Percentiles rank a stretch among this genome's conserved stretches.
These are phyloP conservation scores for Metschnikowia rubicola DNA, from an alignment of 805 yeast genomes.

Conservation along the genomic window DNA sequence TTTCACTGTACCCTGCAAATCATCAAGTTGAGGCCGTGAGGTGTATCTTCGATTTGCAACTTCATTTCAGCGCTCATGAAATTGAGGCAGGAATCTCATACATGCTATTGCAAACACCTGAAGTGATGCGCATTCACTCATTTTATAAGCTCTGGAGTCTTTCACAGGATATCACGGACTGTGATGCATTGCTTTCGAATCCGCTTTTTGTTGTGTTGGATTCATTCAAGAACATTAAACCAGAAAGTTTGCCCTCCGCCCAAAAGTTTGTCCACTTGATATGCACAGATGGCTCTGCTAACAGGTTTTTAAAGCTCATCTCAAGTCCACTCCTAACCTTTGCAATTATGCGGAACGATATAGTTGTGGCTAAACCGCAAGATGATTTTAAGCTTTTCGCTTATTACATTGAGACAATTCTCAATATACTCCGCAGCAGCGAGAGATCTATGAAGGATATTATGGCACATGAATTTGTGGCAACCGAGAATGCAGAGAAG, in stretches of 20 bases:
- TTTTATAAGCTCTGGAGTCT: conserved; percentile 75
- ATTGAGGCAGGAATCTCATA: conserved; percentile 73
- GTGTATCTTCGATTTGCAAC: conserved; percentile 58
- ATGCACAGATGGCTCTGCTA: conserved; percentile 51
- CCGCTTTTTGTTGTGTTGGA: conserved; percentile 72
- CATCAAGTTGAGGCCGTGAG: conserved; percentile 71
- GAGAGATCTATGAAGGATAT: conserved; percentile 41
- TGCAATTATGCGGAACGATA: conserved; percentile 30
- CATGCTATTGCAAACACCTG: conserved; percentile 42
- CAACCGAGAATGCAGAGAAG: conserved; percentile 45
- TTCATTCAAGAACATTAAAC: conserved; percentile 16
- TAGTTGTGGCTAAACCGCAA: conserved; percentile 27
- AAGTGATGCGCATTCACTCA: conserved; percentile 40
- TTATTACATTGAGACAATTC: conserved; percentile 56
- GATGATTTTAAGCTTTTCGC: conserved; percentile 65
- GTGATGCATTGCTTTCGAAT: conserved; percentile 48
- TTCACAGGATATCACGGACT: conserved; percentile 48
- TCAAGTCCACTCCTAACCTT: conserved; percentile 50
- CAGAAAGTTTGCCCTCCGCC: conserved; percentile 26
- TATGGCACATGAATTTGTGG: conserved; percentile 57
- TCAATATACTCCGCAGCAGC: conserved; percentile 49
- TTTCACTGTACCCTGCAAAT: conserved; percentile 44
- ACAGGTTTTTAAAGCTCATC: conserved; percentile 57
- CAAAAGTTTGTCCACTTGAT: conserved; percentile 48
- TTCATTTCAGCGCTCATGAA: conserved; percentile 47